Conservation (phyloP, 2,329 filamentous ascomycete species). For the Cladosporium cucumerinum region DNA sequence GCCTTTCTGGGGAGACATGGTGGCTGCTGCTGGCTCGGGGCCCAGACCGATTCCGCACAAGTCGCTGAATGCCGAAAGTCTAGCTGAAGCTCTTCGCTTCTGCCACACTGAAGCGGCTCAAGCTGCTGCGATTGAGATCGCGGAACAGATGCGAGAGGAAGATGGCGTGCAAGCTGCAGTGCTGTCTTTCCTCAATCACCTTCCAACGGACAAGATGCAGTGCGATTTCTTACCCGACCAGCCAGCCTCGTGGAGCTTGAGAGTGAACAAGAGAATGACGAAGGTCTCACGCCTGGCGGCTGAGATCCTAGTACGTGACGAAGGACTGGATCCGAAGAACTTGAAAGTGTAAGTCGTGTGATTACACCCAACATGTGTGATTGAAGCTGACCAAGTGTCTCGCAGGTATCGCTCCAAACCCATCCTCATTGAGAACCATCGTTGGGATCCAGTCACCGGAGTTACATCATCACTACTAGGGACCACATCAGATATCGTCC, state of each 20-base stretch:
- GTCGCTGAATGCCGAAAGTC: slow-evolving; percentile 47
- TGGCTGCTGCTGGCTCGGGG: slow-evolving; percentile 46
- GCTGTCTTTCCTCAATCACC: slow-evolving; percentile 59
- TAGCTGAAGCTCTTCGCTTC: slow-evolving; percentile 43
- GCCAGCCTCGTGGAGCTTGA: slow-evolving; percentile 10
- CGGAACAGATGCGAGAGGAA: slow-evolving; percentile 60
- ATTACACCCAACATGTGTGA: neutral
- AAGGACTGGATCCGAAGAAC: slow-evolving; percentile 11
- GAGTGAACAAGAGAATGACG: neutral
- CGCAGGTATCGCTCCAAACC: slow-evolving; percentile 9
- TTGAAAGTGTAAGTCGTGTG: slow-evolving; percentile 9
- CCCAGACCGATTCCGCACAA: slow-evolving; percentile 80
- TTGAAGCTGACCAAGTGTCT: neutral
- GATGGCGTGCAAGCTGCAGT: slow-evolving; percentile 70
- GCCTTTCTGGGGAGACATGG: slow-evolving; percentile 50
- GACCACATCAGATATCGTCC: neutral
- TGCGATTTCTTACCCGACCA: slow-evolving; percentile 12
- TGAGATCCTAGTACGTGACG: slow-evolving; percentile 11
- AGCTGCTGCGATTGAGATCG: slow-evolving; percentile 57
- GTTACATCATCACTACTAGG: neutral
- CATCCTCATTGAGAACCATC: slow-evolving; percentile 14
- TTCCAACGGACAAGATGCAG: slow-evolving; percentile 37
- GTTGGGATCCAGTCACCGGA: slow-evolving; percentile 14
- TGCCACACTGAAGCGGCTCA: slow-evolving; percentile 58
- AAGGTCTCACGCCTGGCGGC: slow-evolving; percentile 10